Evolutionary conservation across 495 filamentous ascomycete species (phyloP).

Genomic region (Cercophora sp.): DNA sequence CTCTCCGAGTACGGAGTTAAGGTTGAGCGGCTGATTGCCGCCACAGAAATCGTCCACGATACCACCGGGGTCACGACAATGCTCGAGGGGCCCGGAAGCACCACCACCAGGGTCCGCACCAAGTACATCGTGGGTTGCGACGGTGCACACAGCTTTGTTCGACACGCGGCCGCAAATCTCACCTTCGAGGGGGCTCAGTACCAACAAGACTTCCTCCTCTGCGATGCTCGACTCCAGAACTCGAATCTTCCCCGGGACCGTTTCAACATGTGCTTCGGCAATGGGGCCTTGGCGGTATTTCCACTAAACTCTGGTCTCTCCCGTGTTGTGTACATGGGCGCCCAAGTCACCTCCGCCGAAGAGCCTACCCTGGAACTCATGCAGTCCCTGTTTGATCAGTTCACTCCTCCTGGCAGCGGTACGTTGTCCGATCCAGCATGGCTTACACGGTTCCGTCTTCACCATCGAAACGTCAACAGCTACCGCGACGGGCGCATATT

Average conservation of each 20-base stretch:
- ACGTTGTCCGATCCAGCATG: conserved; percentile 31
- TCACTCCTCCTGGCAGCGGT: conserved; percentile 30
- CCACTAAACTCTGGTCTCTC: conserved; percentile 27
- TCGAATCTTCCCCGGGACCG: conserved; percentile 27
- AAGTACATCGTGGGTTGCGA: conserved; percentile 46
- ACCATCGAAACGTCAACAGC: conserved; percentile 34
- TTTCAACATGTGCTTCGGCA: conserved; percentile 24
- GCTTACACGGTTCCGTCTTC: conserved; percentile 39
- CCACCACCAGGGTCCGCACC: conserved; percentile 25
- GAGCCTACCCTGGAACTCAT: conserved; percentile 29
- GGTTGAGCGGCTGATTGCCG: conserved; percentile 34
- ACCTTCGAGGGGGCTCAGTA: conserved; percentile 40
- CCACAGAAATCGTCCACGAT: conserved; percentile 33
- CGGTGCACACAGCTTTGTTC: conserved; percentile 41
- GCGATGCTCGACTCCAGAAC: conserved; percentile 36
- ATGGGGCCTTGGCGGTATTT: conserved; percentile 26
- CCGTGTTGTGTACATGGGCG: conserved; percentile 29
- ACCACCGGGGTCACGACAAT: conserved; percentile 28
- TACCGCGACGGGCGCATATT: conserved; percentile 42
- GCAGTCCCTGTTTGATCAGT: conserved; percentile 24
- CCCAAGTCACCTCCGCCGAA: conserved; percentile 13
- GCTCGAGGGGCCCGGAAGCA: conserved; percentile 21
- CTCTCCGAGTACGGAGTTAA: conserved; percentile 28
- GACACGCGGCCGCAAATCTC: conserved; percentile 34
- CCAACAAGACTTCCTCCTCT: conserved; percentile 43